Conservation (phyloP, 2,329 filamentous ascomycete species). For the Phaeosphaeriaceae sp. region DNA sequence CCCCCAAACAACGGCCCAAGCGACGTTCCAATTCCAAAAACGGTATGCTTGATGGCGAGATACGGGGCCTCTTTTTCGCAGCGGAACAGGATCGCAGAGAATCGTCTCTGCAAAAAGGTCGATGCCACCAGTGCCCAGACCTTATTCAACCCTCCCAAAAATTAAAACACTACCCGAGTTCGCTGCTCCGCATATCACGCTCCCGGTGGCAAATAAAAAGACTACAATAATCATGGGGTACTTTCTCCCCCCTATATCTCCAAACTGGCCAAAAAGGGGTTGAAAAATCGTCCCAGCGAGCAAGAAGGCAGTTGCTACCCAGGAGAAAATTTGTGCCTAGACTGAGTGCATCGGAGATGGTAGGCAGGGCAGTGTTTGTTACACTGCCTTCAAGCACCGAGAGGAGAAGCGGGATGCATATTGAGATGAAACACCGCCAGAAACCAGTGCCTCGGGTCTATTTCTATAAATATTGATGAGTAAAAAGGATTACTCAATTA, state of each 20-base stretch:
- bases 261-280: slow-evolving; percentile 59
- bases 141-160: slow-evolving; percentile 62
- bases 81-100: slow-evolving; percentile 58
- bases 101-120: slow-evolving; percentile 57
- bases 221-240: slow-evolving; percentile 48
- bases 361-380: slow-evolving; percentile 51
- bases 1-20: slow-evolving; percentile 42
- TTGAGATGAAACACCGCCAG: slow-evolving; percentile 37
- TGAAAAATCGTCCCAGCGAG: slow-evolving; percentile 52
- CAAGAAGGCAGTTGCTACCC: slow-evolving; percentile 36
- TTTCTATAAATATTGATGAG: slow-evolving; percentile 6
- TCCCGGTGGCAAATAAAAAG: slow-evolving; percentile 59
- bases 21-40: slow-evolving; percentile 34
- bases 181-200: slow-evolving; percentile 59
- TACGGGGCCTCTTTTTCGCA: slow-evolving; percentile 55
- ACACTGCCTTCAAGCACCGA: slow-evolving; percentile 49
- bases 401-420: slow-evolving; percentile 40
- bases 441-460: slow-evolving; percentile 32
- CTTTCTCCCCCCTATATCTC: slow-evolving; percentile 61
- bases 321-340: slow-evolving; percentile 33
- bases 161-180: slow-evolving; percentile 57
- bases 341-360: slow-evolving; percentile 41
- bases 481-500: slow-evolving; percentile 8
- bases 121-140: slow-evolving; percentile 57
- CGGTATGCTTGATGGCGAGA: slow-evolving; percentile 33